These are phyloP conservation scores for Gryganskiella cystojenkinii DNA, from an alignment of 192 early-diverging fungal species.

Conservation along the genomic window DNA sequence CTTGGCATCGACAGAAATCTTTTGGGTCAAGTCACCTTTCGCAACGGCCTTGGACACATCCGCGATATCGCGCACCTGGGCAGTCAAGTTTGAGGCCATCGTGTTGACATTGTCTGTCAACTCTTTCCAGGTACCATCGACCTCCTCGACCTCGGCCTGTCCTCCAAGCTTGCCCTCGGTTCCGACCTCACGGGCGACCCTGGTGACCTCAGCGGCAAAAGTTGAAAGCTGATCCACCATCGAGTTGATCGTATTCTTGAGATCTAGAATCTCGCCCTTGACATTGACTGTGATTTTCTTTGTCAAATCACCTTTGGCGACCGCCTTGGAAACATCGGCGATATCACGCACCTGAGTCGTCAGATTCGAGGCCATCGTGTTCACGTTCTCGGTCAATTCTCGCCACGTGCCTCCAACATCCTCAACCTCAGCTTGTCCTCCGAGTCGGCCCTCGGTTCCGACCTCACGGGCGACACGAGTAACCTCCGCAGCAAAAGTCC, in stretches of 20 bases:
- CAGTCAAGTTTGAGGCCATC: constrained; percentile 58
- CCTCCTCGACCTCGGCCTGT: constrained; percentile 61
- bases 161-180: constrained; percentile 80
- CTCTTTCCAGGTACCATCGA: constrained; percentile 65
- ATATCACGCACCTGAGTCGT: constrained; percentile 76
- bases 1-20: constrained; percentile 72
- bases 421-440: constrained; percentile 64
- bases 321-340: constrained; percentile 67
- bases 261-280: constrained; percentile 69
- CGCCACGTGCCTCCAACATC: constrained; percentile 75
- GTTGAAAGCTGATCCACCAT: constrained; percentile 70
- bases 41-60: constrained; percentile 77
- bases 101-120: constrained; percentile 67
- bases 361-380: constrained; percentile 71
- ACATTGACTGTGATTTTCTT: constrained; percentile 64
- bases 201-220: constrained; percentile 70
- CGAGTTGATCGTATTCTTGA: constrained; percentile 74
- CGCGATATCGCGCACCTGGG: constrained; percentile 75
- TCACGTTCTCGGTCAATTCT: constrained; percentile 72
- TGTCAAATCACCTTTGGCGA: constrained; percentile 65
- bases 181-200: constrained; percentile 76
- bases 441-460: constrained; percentile 66
- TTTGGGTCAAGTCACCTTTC: constrained; percentile 75
- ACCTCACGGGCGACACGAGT: constrained; percentile 72
- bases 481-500: constrained; percentile 71